Conservation (phyloP, 768 basidiomycete species). For the Cystofilobasidium bisporidii region DNA sequence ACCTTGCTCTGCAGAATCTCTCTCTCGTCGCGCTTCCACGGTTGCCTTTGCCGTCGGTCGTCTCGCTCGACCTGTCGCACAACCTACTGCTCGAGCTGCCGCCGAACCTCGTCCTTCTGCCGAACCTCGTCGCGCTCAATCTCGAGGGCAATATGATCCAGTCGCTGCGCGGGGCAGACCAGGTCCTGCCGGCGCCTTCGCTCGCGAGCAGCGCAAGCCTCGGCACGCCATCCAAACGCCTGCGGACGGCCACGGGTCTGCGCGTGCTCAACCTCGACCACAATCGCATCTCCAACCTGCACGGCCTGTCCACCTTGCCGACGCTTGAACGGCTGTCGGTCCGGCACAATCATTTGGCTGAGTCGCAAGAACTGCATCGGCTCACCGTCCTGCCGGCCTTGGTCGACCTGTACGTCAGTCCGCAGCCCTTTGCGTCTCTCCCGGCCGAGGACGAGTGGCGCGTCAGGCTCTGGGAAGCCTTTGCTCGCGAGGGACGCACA, state of each 20-base stretch:
- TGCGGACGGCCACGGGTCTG: constrained; percentile 12
- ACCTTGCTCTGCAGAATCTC: constrained; percentile 69
- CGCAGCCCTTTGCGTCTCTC: constrained; percentile 65
- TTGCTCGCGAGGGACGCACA: constrained; percentile 68
- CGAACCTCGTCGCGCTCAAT: constrained; percentile 19
- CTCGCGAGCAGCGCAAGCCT: neutral
- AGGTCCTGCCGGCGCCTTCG: constrained; percentile 11
- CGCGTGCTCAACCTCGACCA: constrained; percentile 24
- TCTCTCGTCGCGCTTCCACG: constrained; percentile 72
- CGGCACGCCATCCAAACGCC: constrained; percentile 1
- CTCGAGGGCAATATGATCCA: constrained; percentile 28
- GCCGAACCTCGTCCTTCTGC: constrained; percentile 67
- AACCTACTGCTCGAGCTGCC: constrained; percentile 97
- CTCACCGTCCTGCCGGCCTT: constrained; percentile 17
- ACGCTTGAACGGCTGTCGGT: constrained; percentile 22
- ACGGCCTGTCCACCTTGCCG: constrained; percentile 5
- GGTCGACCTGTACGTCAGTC: constrained; percentile 21
- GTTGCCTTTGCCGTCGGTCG: constrained; percentile 60
- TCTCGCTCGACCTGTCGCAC: constrained; percentile 86
- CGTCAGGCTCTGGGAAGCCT: constrained; percentile 68
- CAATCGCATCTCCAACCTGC: constrained; percentile 26
- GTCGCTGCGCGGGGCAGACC: constrained; percentile 20
- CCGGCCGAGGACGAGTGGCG: constrained; percentile 56
- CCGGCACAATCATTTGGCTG: constrained; percentile 17
- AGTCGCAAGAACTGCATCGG: constrained; percentile 22